Evolutionary conservation across 1,139 yeast genomes (phyloP), one percentile per base, ranked within the genome.

Genomic region (Suhomyces panamericanus): DNA sequence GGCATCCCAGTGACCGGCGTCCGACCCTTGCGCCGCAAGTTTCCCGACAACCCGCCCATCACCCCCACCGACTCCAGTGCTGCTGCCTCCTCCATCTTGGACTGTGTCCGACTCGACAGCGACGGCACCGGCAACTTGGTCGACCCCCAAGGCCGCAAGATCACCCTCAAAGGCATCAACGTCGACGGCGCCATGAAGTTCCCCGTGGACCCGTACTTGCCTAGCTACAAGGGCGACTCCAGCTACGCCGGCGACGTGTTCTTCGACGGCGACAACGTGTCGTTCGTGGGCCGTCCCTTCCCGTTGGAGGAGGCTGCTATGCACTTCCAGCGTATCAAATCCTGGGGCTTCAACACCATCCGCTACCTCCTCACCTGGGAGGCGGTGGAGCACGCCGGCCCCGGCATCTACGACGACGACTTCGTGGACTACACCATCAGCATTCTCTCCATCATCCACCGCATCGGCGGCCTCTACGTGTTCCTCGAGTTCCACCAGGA

Each of bases 401-500:
- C 98, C 0, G 95, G 89, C 0, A 65, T 65, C 12, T 91, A 90
- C 59, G 98, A 91, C 62, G 81, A 79, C 32, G 90, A 81, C 12
- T 91, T 81, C 57, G 77, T 88, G 43, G 81, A 83, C 34, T 88
- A 84, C 60, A 80, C 95, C 1, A 71, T 85, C 35, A 66, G 82
- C 48, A 72, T 89, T 1, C 65, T 91, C 46, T 67, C 75, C 47
- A 73, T 81, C 9, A 75, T 88, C 15, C 75, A 80, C 42, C 62
- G 74, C 8, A 70, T 81, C 31, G 90, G 88, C 0, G 96, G 96
- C 0, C 65, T 91, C 15, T 87, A 87, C 58, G 91, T 90, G 6
- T 82, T 87, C 54, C 60, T 91, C 49, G 97, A 91, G 57, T 87
- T 95, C 2, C 98, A 91, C 61, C 98, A 91, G 62, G 98, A 91